phyloP scores from a whole-genome alignment of 805 yeast genomes.

The Tetrapisispora taiwanensis region DNA sequence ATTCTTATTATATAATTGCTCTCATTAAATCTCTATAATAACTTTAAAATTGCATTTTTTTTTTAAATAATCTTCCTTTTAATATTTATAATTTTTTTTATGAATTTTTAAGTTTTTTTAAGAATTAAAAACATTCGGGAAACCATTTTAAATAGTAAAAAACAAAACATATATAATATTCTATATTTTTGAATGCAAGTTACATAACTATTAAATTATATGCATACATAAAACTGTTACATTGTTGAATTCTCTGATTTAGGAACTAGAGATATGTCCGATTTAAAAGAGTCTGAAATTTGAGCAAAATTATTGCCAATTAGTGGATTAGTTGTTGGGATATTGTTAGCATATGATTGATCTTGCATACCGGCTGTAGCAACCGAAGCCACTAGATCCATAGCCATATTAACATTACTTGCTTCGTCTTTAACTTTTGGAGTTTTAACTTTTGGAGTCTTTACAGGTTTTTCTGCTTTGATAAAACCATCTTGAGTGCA shows the following conservation, averaged over 20 bases:
- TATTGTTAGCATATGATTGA: neutral
- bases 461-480: neutral
- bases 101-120: no score
- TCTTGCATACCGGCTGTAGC: neutral
- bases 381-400: neutral
- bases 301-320: neutral
- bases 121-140: neutral
- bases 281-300: neutral
- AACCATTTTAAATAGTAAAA: no score
- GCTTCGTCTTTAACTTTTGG: neutral
- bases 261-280: slow-evolving; percentile 3
- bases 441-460: neutral
- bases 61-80: no score
- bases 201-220: neutral
- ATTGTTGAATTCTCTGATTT: slow-evolving; percentile 6
- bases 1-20: no score
- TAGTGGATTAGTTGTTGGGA: neutral
- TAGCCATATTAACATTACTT: neutral
- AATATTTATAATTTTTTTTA: no score
- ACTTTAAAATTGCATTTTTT: no score
- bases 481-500: slow-evolving; percentile 14
- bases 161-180: slow-evolving; percentile 1
- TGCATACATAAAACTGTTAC: neutral
- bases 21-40: no score
- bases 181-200: neutral